Base-by-base conservation (phyloP, 495 filamentous ascomycete species). In the Stereocaulon alpinum region DNA sequence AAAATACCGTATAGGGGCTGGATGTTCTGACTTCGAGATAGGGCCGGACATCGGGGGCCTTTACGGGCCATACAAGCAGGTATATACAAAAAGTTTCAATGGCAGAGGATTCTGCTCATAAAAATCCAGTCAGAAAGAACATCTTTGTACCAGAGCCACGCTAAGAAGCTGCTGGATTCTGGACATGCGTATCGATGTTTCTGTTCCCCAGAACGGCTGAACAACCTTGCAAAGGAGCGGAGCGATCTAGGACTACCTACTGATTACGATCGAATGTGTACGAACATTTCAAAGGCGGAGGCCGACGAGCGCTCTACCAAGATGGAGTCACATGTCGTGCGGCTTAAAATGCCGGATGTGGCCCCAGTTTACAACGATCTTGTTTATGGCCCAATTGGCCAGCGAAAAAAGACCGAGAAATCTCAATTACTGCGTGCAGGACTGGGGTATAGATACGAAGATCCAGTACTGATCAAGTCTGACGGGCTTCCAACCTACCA, bases 401-500 rank as follows among this genome's bases (percentile, higher is more conserved):
- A 73, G 49, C 84, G 82, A 48, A 72, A 72, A 43, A 73, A 76
- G 49, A 77, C 73, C 68, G 77, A 65, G 18, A 68, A 67, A 30
- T 12, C 53, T 22, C 32, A 50, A 30, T 56, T 42, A 37, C 30
- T 56, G 18, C 54, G 52, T 47, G 59, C 54, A 62, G 7, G 1
- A 37, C 7, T 9, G 34, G 67, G 14, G 41, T 61, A n/a, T 66
- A 73, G 45, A 71, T 86, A 79, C 55, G 86, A 88, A 57, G 88
- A 91, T 68, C 90, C 88, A 10, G 84, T 98, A 62, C 74, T 98
- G 47, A 69, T 95, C 30, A 98, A 97, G 71, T 84, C 83, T 9
- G 93, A 98, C 66, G 91, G 91, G 0, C 83, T 85, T 55, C 93
- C 93, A 1, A 97, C 93, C 10, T 98, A 98, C 67, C 93, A 97